Percentiles rank a stretch among this genome's conserved stretches.
These are phyloP conservation scores for Vanilla planifolia DNA, from an alignment of 106 monocot genomes.

Conservation along the genomic window DNA sequence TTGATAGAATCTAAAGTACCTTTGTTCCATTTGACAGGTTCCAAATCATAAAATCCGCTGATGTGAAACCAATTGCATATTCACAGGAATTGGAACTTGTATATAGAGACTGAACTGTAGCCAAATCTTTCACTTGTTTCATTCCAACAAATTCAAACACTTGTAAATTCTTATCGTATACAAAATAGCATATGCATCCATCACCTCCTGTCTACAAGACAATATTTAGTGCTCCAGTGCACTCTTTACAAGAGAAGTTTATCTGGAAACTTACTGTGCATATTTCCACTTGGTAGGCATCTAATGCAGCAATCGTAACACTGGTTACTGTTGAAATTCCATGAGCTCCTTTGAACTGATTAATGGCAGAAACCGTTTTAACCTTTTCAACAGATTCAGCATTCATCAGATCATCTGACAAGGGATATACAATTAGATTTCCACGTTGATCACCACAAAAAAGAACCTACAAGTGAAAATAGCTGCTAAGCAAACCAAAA, in stretches of 20 bases:
- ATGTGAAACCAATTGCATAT: slow-evolving; percentile 84
- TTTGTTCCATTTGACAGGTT: slow-evolving; percentile 67
- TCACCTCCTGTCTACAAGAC: slow-evolving; percentile 89
- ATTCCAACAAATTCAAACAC: slow-evolving; percentile 73
- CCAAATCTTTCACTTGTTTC: slow-evolving; percentile 87
- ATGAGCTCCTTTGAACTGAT: slow-evolving; percentile 94
- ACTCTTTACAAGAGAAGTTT: neutral
- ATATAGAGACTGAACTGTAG: slow-evolving; percentile 52
- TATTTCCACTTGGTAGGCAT: slow-evolving; percentile 41
- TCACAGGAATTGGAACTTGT: slow-evolving; percentile 15
- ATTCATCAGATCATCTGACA: slow-evolving; percentile 19
- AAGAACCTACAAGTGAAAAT: slow-evolving; percentile 41
- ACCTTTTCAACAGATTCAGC: slow-evolving; percentile 8
- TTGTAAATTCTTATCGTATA: slow-evolving; percentile 29
- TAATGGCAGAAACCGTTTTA: slow-evolving; percentile 16
- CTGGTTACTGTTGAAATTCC: slow-evolving; percentile 85
- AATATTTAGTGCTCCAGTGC: neutral
- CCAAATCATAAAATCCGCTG: slow-evolving; percentile 82
- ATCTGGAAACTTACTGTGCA: slow-evolving; percentile 41
- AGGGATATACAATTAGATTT: slow-evolving; percentile 61
- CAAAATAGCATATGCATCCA: slow-evolving; percentile 95
- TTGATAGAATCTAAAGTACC: slow-evolving; percentile 27
- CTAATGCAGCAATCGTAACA: slow-evolving; percentile 28
- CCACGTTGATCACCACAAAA: slow-evolving; percentile 91
- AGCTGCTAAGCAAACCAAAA: neutral